Base-by-base conservation (phyloP, 2,329 filamentous ascomycete genomes). In the Talaromyces verruculosus region DNA sequence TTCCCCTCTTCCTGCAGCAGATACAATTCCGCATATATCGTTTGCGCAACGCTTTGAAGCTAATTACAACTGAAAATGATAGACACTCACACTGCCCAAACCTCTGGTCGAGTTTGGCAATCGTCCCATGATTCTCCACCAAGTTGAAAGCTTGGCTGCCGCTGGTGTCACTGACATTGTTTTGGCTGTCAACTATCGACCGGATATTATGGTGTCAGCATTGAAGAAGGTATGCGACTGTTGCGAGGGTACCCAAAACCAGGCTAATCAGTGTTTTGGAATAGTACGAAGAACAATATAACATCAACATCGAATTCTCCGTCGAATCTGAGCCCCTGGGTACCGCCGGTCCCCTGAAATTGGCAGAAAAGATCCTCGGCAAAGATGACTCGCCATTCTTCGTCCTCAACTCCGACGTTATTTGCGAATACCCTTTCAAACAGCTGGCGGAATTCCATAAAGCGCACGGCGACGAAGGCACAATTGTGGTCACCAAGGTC, bases 61-160 rank as follows among this genome's bases (percentile, higher is more conserved):
- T 57, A 37, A 57, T 19, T 5, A 15, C 28, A 30, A 33, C n/a
- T 41, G n/a, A 25, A 11, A 30, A 55, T 25, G 45, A 64, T 78
- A 96, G 92, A 99, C 94, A 74, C 88, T 99, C 77, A 97, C 95
- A 61, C 91, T 97, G 72, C 94, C 94, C 69, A 99, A 98, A 83
- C 94, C 95, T 71, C 87, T 99, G 72, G 95, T 99, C 76, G 94
- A 99, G 83, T 99, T 99, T 77, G 93, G 88, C 77, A 99, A 99
- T 87, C 94, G 95, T 83, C 95, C 93, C 78, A 99, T 99, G 94
- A 98, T 99, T 80, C 87, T 96, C 76, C 94, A 98, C 83, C 94
- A 99, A 83, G 92, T 99, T 74, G 93, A 97, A 83, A 93, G 92
- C 71, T 87, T 99, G 72, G 94, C 95, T 72, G 90, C 89, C 67